Conservation (phyloP, 2,329 filamentous ascomycete genomes). For the Lachnellula cervina region DNA sequence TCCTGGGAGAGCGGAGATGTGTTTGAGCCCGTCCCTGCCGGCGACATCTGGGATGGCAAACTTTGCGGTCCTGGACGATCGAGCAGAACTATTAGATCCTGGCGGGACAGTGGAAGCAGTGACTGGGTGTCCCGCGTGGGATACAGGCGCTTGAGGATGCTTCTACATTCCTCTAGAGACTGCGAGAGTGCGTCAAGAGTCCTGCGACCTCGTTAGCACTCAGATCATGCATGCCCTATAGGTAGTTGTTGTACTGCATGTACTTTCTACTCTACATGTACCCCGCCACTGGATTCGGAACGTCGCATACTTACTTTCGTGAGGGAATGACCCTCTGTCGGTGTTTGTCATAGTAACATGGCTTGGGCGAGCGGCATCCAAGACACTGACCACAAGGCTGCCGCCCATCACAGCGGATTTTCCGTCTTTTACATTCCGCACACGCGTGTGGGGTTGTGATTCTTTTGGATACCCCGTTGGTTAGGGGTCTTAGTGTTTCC, state of each 20-base stretch:
- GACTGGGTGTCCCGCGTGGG: conserved; percentile 51
- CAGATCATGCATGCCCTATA: not conserved
- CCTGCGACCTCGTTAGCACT: conserved; percentile 31
- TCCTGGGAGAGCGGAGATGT: conserved; percentile 46
- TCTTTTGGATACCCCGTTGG: conserved; percentile 42
- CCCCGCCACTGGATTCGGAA: conserved; percentile 4
- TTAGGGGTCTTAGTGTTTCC: conserved; percentile 25
- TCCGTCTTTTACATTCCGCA: conserved; percentile 72
- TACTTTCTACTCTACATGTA: not conserved
- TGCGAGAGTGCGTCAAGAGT: conserved; percentile 61
- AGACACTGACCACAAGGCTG: conserved; percentile 79
- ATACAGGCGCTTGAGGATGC: conserved; percentile 57
- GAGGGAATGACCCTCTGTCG: conserved; percentile 72
- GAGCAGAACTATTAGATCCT: conserved; percentile 55
- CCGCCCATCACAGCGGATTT: conserved; percentile 78
- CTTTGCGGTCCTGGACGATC: conserved; percentile 36
- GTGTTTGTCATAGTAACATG: conserved; percentile 77
- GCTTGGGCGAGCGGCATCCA: conserved; percentile 73
- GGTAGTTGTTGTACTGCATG: not conserved
- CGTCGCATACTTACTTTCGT: conserved; percentile 55
- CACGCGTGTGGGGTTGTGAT: conserved; percentile 61
- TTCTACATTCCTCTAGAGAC: conserved; percentile 60
- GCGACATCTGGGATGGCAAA: conserved; percentile 39
- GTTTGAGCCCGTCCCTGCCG: conserved; percentile 51
- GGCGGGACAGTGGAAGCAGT: conserved; percentile 50